Evolutionary conservation across 106 monocot species (phyloP).

Genomic region (Triglochin maritima): DNA sequence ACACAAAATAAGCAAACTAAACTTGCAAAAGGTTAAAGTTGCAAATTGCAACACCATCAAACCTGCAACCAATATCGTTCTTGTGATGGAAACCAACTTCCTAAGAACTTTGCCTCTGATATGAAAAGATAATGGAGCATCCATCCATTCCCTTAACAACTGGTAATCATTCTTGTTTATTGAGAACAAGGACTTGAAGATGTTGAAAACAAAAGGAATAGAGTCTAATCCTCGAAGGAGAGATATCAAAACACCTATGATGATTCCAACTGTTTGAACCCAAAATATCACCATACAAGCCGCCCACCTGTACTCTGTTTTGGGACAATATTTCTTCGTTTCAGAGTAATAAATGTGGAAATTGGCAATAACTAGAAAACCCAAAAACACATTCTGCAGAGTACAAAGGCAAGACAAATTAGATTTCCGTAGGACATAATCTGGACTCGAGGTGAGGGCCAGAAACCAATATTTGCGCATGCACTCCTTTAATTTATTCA

Average conservation of each 20-base stretch:
- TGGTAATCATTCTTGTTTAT: constrained; percentile 1
- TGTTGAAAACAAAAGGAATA: background rate
- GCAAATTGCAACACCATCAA: constrained; percentile 1
- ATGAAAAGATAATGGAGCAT: background rate
- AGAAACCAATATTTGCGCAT: background rate
- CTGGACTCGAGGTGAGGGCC: background rate
- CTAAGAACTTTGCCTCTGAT: background rate
- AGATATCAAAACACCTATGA: background rate
- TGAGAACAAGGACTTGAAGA: background rate
- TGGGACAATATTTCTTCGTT: background rate
- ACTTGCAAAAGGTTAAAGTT: background rate
- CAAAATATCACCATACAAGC: background rate
- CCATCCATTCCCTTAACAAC: background rate
- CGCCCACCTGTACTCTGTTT: background rate
- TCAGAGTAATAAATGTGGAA: background rate
- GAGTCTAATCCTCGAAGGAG: background rate
- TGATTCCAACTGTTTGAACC: background rate
- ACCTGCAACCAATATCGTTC: background rate
- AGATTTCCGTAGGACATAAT: background rate
- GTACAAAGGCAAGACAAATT: background rate
- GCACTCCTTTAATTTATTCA: background rate
- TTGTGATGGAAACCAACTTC: background rate
- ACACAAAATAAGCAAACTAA: no score
- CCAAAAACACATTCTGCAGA: background rate
- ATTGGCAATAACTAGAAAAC: background rate